Evolutionary conservation across 768 basidiomycete genomes (phyloP), one percentile per base, ranked within the genome.

Genomic region (Suillus occidentalis): DNA sequence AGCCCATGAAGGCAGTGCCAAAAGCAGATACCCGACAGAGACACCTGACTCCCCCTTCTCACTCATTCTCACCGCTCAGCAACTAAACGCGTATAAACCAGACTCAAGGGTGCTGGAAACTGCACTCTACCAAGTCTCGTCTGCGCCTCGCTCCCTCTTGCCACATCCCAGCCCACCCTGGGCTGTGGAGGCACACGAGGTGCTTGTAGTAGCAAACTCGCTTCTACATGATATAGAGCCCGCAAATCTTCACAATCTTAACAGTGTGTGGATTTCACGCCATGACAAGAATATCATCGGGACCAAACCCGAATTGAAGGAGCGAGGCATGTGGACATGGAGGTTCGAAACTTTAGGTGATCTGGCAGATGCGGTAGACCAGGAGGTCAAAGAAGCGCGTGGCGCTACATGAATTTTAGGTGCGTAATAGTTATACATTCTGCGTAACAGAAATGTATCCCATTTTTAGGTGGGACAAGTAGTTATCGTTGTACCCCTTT

Each of bases 11-110:
- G 53, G 63, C 18, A 66, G 31, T 31, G 31, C 31, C 2, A 31
- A 63, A 8, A 69, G 72, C 16, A 74, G 62, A 79, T 81, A 83
- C 62, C 84, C 76, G 0, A 80, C 82, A 31, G 71, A 75, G 42
- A 79, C 78, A 0, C 73, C 78, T 6, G 72, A 73, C 37, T 89
- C 89, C 31, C 83, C 86, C 1, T 92, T 92, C 74, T 83, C 85
- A 34, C 80, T 86, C 60, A 78, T 90, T 62, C 77, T 89, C 69
- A 92, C 90, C 9, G 90, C 91, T 6, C 85, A 92, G 72, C 89
- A 90, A 67, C 83, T 85, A 6, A 84, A 85, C n/a, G 85, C 84
- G 42, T 92, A 91, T 76, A 92, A 92, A 72, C 91, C 89, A 25
- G 76, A 87, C 56, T 77, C 80, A 0, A 70, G 74, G 22, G 67